phyloP scores from a whole-genome alignment of 805 yeast genomes.

The Helenozyma baotianmanensis region DNA sequence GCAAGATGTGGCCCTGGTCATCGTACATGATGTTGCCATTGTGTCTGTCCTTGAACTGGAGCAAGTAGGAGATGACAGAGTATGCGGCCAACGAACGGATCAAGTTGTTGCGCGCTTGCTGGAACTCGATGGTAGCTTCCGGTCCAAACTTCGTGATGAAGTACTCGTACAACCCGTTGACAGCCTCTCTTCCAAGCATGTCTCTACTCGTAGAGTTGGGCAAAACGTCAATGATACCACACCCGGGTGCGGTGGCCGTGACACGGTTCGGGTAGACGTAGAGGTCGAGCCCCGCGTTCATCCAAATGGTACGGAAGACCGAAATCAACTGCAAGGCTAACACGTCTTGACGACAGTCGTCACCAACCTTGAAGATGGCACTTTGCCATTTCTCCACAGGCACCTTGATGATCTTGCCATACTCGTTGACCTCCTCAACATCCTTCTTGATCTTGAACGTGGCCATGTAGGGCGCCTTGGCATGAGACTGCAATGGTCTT shows the following conservation, averaged over 20 bases:
- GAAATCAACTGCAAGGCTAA: constrained; percentile 89
- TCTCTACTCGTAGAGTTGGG: constrained; percentile 95
- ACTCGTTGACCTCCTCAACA: constrained; percentile 40
- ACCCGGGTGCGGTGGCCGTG: constrained; percentile 98
- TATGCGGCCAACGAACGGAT: constrained; percentile 93
- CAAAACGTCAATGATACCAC: constrained; percentile 97
- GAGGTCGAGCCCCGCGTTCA: constrained; percentile 79
- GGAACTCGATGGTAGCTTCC: constrained; percentile 86
- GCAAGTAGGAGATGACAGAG: constrained; percentile 81
- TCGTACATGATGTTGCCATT: constrained; percentile 98
- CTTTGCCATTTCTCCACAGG: constrained; percentile 77
- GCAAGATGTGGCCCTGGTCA: constrained; percentile 89
- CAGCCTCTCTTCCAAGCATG: constrained; percentile 98
- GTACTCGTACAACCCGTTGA: constrained; percentile 91
- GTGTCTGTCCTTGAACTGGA: constrained; percentile 96
- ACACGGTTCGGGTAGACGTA: constrained; percentile 92
- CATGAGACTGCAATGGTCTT: constrained; percentile 93
- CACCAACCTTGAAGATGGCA: constrained; percentile 98
- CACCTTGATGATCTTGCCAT: constrained; percentile 24
- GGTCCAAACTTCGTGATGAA: constrained; percentile 90
- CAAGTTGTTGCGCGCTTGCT: constrained; percentile 85
- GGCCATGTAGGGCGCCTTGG: constrained; percentile 98
- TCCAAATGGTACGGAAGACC: constrained; percentile 88
- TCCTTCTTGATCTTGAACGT: constrained; percentile 77
- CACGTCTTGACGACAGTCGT: constrained; percentile 97